Evolutionary conservation across 2,329 filamentous ascomycete genomes (phyloP).

Genomic region (Biscogniauxia marginata): DNA sequence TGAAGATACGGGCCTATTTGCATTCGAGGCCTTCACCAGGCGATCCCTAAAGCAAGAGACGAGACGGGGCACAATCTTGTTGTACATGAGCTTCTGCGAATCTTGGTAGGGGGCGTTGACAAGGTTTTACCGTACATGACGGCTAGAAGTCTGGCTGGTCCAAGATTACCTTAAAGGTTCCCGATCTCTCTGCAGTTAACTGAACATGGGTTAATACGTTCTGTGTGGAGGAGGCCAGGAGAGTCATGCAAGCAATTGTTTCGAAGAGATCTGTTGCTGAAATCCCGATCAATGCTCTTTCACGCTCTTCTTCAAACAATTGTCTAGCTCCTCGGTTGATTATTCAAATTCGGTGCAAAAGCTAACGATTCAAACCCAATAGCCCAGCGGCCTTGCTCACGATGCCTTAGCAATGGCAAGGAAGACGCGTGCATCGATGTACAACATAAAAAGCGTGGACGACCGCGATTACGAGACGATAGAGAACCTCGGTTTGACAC

Average conservation of each 20-base stretch:
- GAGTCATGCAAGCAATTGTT: background rate
- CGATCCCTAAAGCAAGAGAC: background rate
- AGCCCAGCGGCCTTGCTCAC: constrained; percentile 75
- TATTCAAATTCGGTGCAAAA: constrained; percentile 3
- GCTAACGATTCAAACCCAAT: constrained; percentile 35
- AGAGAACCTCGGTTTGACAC: constrained; percentile 58
- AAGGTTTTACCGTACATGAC: background rate
- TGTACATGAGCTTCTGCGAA: background rate
- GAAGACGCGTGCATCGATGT: constrained; percentile 80
- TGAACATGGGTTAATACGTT: background rate
- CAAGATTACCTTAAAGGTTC: background rate
- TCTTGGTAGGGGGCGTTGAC: background rate
- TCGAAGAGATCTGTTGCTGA: background rate
- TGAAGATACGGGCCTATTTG: background rate
- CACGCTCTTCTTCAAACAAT: background rate
- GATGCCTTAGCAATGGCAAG: constrained; percentile 76
- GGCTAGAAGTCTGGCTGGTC: background rate
- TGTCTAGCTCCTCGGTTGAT: background rate
- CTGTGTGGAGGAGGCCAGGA: background rate
- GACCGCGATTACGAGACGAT: constrained; percentile 74
- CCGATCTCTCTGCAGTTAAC: background rate
- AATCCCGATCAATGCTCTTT: background rate
- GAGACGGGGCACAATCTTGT: background rate
- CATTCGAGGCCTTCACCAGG: background rate
- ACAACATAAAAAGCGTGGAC: constrained; percentile 80